Percentiles rank a stretch among this genome's conserved stretches.
phyloP scores from a whole-genome alignment of 768 basidiomycete species.

The Boletus fagicola region DNA sequence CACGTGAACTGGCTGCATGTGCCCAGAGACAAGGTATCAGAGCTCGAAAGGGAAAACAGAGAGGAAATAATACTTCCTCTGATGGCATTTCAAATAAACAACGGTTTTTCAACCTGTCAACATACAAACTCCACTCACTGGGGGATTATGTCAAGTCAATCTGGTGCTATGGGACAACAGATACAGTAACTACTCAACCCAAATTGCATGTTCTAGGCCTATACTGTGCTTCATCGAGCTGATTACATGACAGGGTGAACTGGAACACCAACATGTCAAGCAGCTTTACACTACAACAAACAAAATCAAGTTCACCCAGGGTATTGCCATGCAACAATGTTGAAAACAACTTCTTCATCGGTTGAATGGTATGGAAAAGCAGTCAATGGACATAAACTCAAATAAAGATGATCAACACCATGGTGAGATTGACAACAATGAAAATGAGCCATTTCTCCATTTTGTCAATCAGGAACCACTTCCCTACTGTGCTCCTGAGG shows the following conservation, averaged over 20 bases:
- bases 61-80: background rate
- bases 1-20: background rate
- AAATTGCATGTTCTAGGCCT: background rate
- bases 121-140: background rate
- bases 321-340: background rate
- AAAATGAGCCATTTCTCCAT: too few species aligned
- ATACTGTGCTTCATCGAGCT: too few species aligned
- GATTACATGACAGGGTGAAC: background rate
- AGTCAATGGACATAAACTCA: too few species aligned
- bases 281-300: background rate
- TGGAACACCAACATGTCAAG: background rate
- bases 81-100: background rate
- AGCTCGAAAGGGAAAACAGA: background rate
- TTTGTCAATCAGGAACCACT: too few species aligned
- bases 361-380: too few species aligned
- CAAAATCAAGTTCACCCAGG: background rate
- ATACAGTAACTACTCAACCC: background rate
- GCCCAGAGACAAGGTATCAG: background rate
- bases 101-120: background rate
- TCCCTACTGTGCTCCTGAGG: too few species aligned
- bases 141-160: background rate
- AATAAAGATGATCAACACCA: too few species aligned
- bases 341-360: background rate
- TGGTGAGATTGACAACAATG: too few species aligned
- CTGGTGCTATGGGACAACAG: background rate